Evolutionary conservation across 768 basidiomycete species (phyloP).

Genomic region (Tulasnella calospora): DNA sequence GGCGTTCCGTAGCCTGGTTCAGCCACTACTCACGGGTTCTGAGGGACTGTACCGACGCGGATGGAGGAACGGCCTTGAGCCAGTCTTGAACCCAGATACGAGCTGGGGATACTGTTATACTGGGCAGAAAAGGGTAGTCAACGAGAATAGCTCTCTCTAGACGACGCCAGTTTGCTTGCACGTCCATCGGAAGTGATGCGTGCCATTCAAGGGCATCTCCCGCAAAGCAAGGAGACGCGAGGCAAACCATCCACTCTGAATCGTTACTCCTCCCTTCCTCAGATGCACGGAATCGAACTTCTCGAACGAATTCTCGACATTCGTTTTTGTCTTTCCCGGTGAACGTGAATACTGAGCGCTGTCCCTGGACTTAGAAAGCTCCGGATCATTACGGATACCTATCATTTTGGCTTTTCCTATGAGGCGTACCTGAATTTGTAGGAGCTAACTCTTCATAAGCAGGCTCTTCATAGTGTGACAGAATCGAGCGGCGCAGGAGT

Average conservation of each 20-base stretch:
- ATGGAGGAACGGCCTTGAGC: not conserved
- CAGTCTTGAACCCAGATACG: not conserved
- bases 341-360: not conserved
- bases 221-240: not conserved
- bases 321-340: not conserved
- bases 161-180: not conserved
- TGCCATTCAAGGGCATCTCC: not conserved
- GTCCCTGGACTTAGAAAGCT: not conserved
- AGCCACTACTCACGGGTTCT: not conserved
- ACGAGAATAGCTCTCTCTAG: not conserved
- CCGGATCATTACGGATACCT: not conserved
- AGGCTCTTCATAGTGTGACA: not conserved
- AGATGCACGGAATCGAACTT: not conserved
- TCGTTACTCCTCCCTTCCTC: not conserved
- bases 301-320: not conserved
- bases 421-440: not conserved
- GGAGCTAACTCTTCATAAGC: not conserved
- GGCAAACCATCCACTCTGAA: not conserved
- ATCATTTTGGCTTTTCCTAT: not conserved
- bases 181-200: not conserved
- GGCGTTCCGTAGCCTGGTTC: not conserved
- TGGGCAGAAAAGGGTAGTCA: not conserved
- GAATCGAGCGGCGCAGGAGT: not conserved
- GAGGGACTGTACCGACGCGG: not conserved
- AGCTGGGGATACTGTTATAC: not conserved